phyloP scores from a whole-genome alignment of 202 grass and related monocot genomes.

The Carex arenaria region DNA sequence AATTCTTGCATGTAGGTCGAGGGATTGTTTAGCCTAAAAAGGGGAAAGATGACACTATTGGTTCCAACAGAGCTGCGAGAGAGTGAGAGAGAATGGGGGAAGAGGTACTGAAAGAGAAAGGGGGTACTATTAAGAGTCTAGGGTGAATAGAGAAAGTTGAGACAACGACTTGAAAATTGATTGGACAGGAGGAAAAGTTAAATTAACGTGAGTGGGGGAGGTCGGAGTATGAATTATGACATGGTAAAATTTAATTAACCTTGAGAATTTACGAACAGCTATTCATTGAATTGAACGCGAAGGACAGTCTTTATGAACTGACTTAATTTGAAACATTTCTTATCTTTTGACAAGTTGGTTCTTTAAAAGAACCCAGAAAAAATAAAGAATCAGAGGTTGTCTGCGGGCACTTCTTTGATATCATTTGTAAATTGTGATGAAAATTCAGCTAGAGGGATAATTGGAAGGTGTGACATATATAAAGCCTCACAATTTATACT shows the following conservation, averaged over 20 bases:
- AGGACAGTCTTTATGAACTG: neutral
- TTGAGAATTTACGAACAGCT: neutral
- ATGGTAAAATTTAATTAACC: slow-evolving; percentile 20
- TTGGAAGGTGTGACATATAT: no score
- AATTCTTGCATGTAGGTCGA: slow-evolving; percentile 22
- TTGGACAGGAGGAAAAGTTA: slow-evolving; percentile 54
- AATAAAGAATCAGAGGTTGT: neutral
- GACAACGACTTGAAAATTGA: slow-evolving; percentile 56
- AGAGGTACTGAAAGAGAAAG: neutral
- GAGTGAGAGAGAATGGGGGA: slow-evolving; percentile 24
- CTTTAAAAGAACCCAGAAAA: neutral
- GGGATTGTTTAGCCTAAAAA: slow-evolving; percentile 86
- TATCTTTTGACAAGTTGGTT: neutral
- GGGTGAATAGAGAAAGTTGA: slow-evolving; percentile 33
- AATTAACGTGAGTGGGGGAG: slow-evolving; percentile 27
- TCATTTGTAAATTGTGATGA: no score
- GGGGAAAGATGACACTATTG: slow-evolving; percentile 36
- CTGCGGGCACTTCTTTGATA: no score
- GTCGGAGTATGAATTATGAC: neutral
- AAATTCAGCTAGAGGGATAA: no score
- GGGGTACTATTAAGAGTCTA: slow-evolving; percentile 33
- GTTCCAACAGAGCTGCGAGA: slow-evolving; percentile 43
- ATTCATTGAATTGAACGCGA: neutral
- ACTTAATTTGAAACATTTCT: neutral
- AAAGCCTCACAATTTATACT: no score